Evolutionary conservation across 306 rosid species (phyloP).

Genomic region (Abrus pulchellus): DNA sequence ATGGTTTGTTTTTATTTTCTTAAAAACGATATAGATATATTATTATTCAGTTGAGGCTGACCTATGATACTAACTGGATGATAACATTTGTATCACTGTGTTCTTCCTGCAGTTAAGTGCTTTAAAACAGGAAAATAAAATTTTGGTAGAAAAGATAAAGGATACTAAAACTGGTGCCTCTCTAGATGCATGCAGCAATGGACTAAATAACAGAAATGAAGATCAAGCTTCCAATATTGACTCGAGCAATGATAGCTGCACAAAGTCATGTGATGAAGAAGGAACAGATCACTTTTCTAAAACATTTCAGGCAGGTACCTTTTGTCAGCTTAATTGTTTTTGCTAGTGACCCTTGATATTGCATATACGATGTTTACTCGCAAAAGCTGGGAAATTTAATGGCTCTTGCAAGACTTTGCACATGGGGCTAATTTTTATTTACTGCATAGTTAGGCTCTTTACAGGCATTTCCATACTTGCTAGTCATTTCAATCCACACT

Average conservation of each 20-base stretch:
- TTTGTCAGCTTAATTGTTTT: slow-evolving; percentile 15
- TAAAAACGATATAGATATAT: background rate
- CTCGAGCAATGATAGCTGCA: slow-evolving; percentile 55
- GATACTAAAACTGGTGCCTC: slow-evolving; percentile 43
- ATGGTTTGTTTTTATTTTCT: background rate
- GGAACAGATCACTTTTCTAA: slow-evolving; percentile 52
- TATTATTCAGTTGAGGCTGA: slow-evolving; percentile 17
- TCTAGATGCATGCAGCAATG: slow-evolving; percentile 44
- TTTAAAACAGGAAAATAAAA: slow-evolving; percentile 66
- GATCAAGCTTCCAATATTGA: slow-evolving; percentile 59
- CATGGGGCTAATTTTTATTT: background rate
- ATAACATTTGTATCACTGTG: slow-evolving; percentile 1
- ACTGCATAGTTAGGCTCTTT: slow-evolving; percentile 8
- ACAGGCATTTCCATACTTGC: background rate
- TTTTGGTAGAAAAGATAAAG: slow-evolving; percentile 59
- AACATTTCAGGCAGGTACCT: slow-evolving; percentile 83
- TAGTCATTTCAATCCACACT: background rate
- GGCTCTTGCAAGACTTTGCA: background rate
- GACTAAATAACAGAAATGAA: slow-evolving; percentile 53
- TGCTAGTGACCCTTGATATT: background rate
- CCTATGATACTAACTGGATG: slow-evolving; percentile 9
- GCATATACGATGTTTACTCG: background rate
- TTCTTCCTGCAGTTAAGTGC: slow-evolving; percentile 66
- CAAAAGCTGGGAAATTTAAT: background rate
- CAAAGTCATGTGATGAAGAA: slow-evolving; percentile 58